These are phyloP conservation scores for Leccinum angustisporum DNA, from an alignment of 1,284 basidiomycete genomes.

Conservation along the genomic window DNA sequence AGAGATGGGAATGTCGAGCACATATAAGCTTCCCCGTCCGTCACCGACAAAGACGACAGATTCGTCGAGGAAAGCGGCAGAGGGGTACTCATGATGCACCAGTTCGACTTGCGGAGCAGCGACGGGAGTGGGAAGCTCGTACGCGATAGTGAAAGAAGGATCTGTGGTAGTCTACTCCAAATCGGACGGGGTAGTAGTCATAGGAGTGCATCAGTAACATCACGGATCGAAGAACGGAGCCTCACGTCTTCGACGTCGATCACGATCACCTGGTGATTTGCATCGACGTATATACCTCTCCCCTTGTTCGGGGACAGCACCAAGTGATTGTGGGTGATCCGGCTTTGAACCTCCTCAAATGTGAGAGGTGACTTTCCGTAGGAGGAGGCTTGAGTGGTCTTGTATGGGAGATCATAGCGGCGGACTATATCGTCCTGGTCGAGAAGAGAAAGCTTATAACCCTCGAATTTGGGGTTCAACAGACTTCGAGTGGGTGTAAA, in stretches of 20 bases:
- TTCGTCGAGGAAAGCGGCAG: constrained; percentile 56
- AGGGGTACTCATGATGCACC: constrained; percentile 74
- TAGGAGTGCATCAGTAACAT: constrained; percentile 18
- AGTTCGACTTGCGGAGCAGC: constrained; percentile 38
- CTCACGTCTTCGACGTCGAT: constrained; percentile 62
- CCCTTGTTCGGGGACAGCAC: constrained; percentile 45
- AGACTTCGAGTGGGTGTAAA: constrained; percentile 47
- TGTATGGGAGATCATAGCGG: constrained; percentile 51
- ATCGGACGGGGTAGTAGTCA: constrained; percentile 4
- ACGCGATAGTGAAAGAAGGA: constrained; percentile 59
- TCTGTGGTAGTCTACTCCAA: constrained; percentile 47
- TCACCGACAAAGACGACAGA: constrained; percentile 64
- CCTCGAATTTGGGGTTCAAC: constrained; percentile 82
- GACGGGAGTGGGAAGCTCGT: constrained; percentile 58
- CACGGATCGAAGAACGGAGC: constrained; percentile 8
- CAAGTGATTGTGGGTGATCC: constrained; percentile 87
- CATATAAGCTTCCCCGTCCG: constrained; percentile 70
- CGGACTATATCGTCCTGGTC: constrained; percentile 53
- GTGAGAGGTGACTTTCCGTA: constrained; percentile 62
- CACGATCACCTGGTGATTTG: constrained; percentile 59
- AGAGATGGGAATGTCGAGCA: constrained; percentile 42
- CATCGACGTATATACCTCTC: constrained; percentile 71
- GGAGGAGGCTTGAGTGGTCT: constrained; percentile 58
- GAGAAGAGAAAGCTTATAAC: constrained; percentile 71
- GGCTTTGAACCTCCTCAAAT: constrained; percentile 79